Conservation (phyloP, 1,284 basidiomycete species). For the Lentinula novae-zelandiae region DNA sequence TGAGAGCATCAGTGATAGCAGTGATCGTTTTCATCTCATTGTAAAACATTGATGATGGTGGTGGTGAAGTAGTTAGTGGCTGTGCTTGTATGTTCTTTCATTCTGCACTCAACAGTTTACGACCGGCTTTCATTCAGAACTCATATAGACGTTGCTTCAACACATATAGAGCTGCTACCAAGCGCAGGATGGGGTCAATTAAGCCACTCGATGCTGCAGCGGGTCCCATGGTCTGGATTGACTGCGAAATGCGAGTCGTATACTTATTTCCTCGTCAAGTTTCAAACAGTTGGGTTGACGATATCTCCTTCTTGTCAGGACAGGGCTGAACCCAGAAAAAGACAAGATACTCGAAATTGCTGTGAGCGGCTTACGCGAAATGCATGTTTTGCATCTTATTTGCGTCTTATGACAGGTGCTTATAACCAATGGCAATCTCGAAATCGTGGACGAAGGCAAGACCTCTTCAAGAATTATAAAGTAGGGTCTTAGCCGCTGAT, state of each 20-base stretch:
- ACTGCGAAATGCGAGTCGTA: constrained; percentile 85
- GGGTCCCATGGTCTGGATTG: constrained; percentile 84
- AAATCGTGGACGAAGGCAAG: constrained; percentile 55
- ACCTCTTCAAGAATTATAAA: too few species aligned
- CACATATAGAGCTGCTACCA: not conserved
- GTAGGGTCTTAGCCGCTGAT: too few species aligned
- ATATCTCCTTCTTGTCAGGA: not conserved
- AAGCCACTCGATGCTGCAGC: constrained; percentile 40
- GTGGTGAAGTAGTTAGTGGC: not conserved
- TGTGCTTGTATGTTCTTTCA: not conserved
- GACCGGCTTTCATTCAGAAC: not conserved
- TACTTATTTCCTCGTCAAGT: not conserved
- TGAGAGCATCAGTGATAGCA: not conserved
- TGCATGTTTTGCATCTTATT: not conserved
- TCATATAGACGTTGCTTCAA: not conserved
- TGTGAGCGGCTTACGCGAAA: constrained; percentile 29
- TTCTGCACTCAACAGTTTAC: not conserved
- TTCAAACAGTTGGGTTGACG: not conserved
- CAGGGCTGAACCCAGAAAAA: constrained; percentile 46
- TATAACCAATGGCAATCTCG: constrained; percentile 77
- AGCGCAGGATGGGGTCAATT: constrained; percentile 10
- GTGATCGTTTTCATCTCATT: not conserved
- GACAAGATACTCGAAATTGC: constrained; percentile 80
- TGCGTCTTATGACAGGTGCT: constrained; percentile 49
- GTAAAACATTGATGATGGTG: too few species aligned